phyloP scores from a whole-genome alignment of 129 eudicot species.

The Chrysanthemum makinoi region DNA sequence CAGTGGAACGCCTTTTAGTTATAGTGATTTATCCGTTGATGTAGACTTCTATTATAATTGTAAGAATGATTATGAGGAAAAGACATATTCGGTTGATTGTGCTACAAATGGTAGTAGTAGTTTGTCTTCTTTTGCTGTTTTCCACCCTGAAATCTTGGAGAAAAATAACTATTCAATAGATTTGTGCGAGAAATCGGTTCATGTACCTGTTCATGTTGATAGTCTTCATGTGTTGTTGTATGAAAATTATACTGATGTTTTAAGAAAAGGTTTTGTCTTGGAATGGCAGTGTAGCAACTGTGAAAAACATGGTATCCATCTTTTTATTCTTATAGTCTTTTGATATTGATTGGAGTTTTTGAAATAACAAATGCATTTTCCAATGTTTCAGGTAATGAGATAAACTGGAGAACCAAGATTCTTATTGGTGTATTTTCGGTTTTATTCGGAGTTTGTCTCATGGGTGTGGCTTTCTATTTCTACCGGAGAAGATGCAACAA shows the following conservation, averaged over 20 bases:
- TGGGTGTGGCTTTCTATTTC: slow-evolving; percentile 18
- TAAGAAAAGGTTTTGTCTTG: slow-evolving; percentile 61
- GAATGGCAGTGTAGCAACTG: slow-evolving; percentile 62
- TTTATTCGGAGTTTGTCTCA: slow-evolving; percentile 1
- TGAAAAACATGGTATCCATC: slow-evolving; percentile 32
- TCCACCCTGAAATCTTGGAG: slow-evolving; percentile 45
- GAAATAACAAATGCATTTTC: background rate
- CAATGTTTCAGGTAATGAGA: slow-evolving; percentile 14
- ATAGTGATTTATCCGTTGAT: slow-evolving; percentile 25
- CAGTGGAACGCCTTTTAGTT: slow-evolving; percentile 40
- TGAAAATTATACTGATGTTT: slow-evolving; percentile 41
- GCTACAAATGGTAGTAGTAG: slow-evolving; percentile 23
- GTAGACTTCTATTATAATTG: slow-evolving; percentile 55
- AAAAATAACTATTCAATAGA: slow-evolving; percentile 37
- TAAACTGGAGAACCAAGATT: slow-evolving; percentile 8
- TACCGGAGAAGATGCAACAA: slow-evolving; percentile 27
- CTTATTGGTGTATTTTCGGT: slow-evolving; percentile 24
- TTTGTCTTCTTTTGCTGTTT: slow-evolving; percentile 50
- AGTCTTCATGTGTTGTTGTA: slow-evolving; percentile 27
- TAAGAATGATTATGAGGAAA: slow-evolving; percentile 9
- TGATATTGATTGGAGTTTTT: background rate
- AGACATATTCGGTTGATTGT: slow-evolving; percentile 38
- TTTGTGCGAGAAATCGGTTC: slow-evolving; percentile 43
- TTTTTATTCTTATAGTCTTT: slow-evolving; percentile 19
- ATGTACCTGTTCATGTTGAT: slow-evolving; percentile 42